Percentiles rank a stretch among this genome's conserved stretches.
Evolutionary conservation across 1,284 basidiomycete species (phyloP).

Genomic region (Gymnopus androsaceus): DNA sequence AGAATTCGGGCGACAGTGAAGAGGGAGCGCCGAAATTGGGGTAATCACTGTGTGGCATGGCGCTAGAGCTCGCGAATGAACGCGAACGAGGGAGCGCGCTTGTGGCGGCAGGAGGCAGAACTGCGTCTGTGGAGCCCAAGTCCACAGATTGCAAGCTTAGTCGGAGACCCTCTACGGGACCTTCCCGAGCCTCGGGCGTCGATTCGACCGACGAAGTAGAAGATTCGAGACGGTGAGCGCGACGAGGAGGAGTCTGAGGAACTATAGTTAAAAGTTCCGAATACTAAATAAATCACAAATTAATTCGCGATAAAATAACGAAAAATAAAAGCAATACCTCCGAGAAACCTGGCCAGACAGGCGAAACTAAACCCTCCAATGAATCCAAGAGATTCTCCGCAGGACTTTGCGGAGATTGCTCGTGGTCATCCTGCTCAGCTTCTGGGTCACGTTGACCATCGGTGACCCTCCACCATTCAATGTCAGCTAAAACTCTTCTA

Average conservation of each 20-base stretch:
- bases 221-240: slow-evolving; percentile 44
- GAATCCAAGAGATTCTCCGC: slow-evolving; percentile 21
- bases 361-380: slow-evolving; percentile 29
- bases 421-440: slow-evolving; percentile 34
- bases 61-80: slow-evolving; percentile 29
- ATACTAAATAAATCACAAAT: slow-evolving; percentile 25
- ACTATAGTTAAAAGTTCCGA: slow-evolving; percentile 51
- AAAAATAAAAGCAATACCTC: slow-evolving; percentile 32
- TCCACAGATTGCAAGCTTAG: slow-evolving; percentile 37
- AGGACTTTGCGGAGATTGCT: slow-evolving; percentile 22
- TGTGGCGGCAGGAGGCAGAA: slow-evolving; percentile 23
- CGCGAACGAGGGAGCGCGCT: slow-evolving; percentile 16
- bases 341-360: slow-evolving; percentile 25
- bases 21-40: slow-evolving; percentile 55
- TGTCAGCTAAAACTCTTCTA: slow-evolving; percentile 76
- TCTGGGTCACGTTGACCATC: slow-evolving; percentile 63
- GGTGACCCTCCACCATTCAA: slow-evolving; percentile 80
- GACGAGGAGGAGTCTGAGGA: slow-evolving; percentile 50
- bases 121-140: slow-evolving; percentile 22
- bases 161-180: slow-evolving; percentile 45
- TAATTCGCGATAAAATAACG: not conserved
- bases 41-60: slow-evolving; percentile 35
- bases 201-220: slow-evolving; percentile 61
- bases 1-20: slow-evolving; percentile 45
- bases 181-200: slow-evolving; percentile 47